Conservation (phyloP, 106 monocot genomes). For the Acorus calamus region DNA sequence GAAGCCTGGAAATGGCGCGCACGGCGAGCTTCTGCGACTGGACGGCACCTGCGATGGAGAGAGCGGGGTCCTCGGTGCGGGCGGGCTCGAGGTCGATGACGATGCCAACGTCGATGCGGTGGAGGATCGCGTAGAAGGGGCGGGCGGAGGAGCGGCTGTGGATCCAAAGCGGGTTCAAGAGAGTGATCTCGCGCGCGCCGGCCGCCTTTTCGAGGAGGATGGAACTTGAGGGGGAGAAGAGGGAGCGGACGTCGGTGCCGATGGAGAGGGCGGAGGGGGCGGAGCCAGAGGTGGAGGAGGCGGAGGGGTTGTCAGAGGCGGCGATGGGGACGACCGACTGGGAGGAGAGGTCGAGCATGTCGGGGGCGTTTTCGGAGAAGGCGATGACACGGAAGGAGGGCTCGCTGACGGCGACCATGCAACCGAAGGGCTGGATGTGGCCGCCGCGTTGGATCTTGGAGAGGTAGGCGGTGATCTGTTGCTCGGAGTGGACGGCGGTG, state of each 20-base stretch:
- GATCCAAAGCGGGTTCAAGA: constrained; percentile 79
- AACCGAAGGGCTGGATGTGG: constrained; percentile 85
- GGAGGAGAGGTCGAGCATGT: constrained; percentile 59
- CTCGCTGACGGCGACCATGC: constrained; percentile 70
- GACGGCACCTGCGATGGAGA: constrained; percentile 85
- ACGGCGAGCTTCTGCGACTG: constrained; percentile 94
- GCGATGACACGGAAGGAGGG: constrained; percentile 58
- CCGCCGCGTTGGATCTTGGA: constrained; percentile 89
- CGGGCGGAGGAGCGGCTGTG: constrained; percentile 57
- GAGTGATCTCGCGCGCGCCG: constrained; percentile 69
- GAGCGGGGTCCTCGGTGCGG: constrained; percentile 60
- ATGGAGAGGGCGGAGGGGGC: constrained; percentile 17
- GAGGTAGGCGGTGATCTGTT: constrained; percentile 83
- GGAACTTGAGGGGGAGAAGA: constrained; percentile 59
- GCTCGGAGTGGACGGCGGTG: constrained; percentile 16
- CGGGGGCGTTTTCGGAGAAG: constrained; percentile 66
- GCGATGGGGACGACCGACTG: constrained; percentile 53
- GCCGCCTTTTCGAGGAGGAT: constrained; percentile 52
- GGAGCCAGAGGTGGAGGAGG: constrained; percentile 25
- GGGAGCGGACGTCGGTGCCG: constrained; percentile 64
- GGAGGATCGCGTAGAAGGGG: constrained; percentile 86
- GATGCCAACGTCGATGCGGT: constrained; percentile 86
- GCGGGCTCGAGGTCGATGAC: constrained; percentile 92
- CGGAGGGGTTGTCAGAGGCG: background rate
- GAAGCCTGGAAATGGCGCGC: constrained; percentile 71